Conservation (phyloP, 2,329 filamentous ascomycete species). For the Venturia oleaginea region DNA sequence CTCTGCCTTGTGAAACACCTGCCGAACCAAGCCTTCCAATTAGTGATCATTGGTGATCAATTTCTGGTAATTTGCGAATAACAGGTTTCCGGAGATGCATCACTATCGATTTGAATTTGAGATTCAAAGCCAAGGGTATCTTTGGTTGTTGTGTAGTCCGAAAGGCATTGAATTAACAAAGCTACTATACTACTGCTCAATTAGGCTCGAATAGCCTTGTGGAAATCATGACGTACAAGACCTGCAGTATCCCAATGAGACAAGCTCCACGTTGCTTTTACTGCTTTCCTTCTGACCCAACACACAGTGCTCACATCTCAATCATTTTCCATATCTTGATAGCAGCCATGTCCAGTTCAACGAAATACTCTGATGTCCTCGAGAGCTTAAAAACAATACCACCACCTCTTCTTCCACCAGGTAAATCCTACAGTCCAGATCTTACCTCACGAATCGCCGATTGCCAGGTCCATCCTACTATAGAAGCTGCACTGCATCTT, state of each 20-base stretch:
- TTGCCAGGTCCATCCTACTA: slow-evolving; percentile 35
- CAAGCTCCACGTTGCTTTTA: background rate
- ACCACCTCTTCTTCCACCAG: slow-evolving; percentile 9
- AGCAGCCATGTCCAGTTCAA: background rate
- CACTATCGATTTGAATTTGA: no score
- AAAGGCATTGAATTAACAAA: no score
- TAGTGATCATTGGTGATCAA: no score
- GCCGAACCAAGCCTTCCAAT: no score
- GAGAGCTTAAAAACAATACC: background rate
- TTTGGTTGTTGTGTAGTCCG: no score
- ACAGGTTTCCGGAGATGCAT: no score
- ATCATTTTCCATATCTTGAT: background rate
- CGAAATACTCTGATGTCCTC: background rate
- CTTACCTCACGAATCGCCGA: slow-evolving; percentile 10
- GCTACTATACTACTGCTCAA: no score
- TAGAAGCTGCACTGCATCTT: slow-evolving; percentile 44
- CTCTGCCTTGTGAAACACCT: no score
- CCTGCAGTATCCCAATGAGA: background rate
- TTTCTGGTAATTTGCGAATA: no score
- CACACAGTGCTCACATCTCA: background rate
- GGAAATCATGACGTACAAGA: background rate
- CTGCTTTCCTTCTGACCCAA: background rate
- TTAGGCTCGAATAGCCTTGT: no score
- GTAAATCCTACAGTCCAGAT: background rate
- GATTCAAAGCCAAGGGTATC: no score